Conservation (phyloP, 2,329 filamentous ascomycete species). For the Ceratocystis cubensis region DNA sequence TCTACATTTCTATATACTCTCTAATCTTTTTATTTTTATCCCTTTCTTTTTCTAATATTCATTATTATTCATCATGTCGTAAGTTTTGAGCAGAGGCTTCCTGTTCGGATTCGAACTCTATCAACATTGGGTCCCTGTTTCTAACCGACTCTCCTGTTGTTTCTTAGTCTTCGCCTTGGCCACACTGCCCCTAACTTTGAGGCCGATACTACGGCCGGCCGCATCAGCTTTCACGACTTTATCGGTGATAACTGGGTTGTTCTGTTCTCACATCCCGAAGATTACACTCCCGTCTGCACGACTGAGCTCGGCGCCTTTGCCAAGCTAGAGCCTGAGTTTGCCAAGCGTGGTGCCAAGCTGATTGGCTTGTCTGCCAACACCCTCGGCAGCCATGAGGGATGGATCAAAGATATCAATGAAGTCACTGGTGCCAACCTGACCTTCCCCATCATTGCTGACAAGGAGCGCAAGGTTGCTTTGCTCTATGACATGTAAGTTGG, state of each 20-base stretch:
- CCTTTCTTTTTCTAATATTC: neutral
- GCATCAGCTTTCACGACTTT: constrained; percentile 74
- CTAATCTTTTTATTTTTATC: too few relatives aligned
- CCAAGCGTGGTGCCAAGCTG: constrained; percentile 76
- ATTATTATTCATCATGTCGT: constrained; percentile 19
- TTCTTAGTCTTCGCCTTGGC: constrained; percentile 46
- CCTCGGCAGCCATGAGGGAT: constrained; percentile 67
- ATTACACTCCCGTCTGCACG: constrained; percentile 92
- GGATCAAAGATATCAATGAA: constrained; percentile 83
- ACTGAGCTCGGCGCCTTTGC: constrained; percentile 90
- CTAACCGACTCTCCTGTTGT: neutral
- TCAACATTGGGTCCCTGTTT: neutral
- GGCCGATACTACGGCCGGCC: constrained; percentile 64
- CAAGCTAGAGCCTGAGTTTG: constrained; percentile 78
- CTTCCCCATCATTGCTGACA: constrained; percentile 75
- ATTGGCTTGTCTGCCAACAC: constrained; percentile 84
- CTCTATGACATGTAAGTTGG: constrained; percentile 60
- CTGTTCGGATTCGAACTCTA: neutral
- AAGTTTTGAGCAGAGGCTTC: neutral
- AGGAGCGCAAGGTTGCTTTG: constrained; percentile 61
- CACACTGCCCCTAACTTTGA: constrained; percentile 66
- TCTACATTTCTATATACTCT: too few relatives aligned
- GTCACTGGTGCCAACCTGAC: constrained; percentile 55
- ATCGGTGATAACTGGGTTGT: constrained; percentile 68
- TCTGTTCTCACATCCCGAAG: constrained; percentile 74